Evolutionary conservation across 108 stramenopile genomes (phyloP), one percentile per base, ranked within the genome.

Genomic region (Skeletonema menzelii): DNA sequence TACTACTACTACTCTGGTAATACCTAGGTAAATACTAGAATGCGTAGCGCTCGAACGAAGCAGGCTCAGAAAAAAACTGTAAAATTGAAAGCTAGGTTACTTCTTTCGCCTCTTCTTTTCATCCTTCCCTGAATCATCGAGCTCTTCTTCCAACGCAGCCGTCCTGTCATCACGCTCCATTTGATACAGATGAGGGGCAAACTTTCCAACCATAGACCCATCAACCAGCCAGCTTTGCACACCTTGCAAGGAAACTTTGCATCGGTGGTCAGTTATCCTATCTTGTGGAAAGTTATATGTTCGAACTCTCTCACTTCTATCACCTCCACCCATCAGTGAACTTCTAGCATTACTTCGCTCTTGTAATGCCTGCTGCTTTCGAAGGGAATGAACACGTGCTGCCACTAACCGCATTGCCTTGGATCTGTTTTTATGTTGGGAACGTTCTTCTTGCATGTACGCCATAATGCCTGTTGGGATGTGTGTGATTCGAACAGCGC

Each of bases 281-380:
- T 99, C 98, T 74, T 98, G 97, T 5, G 97, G 87, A 73, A 85
- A 98, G 70, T 99, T 99, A 82, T 99, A 99, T 8, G 99, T 99
- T 6, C 99, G 86, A 60, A 99, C 96, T 19, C 97, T 83, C 79
- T 98, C 98, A 59, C 93, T 91, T 7, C 99, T 86, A 74, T 97
- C 97, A 19, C 98, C 99, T 17, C 91, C 87, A 15, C 91, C 93
- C 85, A 95, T 80, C 12, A 95, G 59, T 34, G 83, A 87, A 44
- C 88, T 95, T n/a, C 88, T 72, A 19, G 82, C 72, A 8, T 86
- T 82, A 37, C 86, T 87, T 37, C 86, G 79, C 77, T 82, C 77
- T 59, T 56, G 75, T 49, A 34, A 57, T 62, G 75, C 87, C 67
- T 86, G 70, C 56, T 83, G 84, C 49, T 82, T 83, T 63, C 84